Conservation (phyloP, 2,329 filamentous ascomycete genomes). For the Nemania sp. region DNA sequence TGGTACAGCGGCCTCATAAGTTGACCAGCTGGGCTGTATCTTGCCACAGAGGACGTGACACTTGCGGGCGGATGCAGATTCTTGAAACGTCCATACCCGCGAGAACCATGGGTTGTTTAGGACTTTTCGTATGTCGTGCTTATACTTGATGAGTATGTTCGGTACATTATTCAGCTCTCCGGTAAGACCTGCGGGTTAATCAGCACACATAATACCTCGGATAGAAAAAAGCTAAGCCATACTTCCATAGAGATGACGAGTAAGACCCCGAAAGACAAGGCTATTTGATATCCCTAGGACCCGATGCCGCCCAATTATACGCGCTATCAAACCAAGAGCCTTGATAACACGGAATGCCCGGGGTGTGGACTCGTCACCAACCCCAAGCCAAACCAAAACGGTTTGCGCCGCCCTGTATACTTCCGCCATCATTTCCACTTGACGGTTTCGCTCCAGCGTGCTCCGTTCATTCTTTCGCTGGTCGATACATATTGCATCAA, state of each 20-base stretch:
- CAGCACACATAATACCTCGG: not conserved
- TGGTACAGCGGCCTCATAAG: not conserved
- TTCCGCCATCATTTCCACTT: not conserved
- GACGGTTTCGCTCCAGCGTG: not conserved
- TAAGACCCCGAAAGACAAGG: no score
- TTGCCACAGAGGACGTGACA: not conserved
- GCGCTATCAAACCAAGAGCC: not conserved
- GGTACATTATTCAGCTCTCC: not conserved
- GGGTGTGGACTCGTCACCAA: not conserved
- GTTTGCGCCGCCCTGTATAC: not conserved
- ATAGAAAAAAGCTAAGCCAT: not conserved
- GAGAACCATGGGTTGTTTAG: not conserved
- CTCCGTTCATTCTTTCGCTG: not conserved
- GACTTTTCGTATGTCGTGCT: not conserved
- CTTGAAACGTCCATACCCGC: slow-evolving; percentile 1
- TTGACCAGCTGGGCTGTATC: not conserved
- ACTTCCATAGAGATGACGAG: not conserved
- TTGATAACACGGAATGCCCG: not conserved
- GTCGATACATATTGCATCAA: slow-evolving; percentile 14
- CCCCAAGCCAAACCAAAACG: not conserved
- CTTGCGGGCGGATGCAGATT: not conserved
- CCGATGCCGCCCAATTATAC: no score
- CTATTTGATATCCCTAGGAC: no score
- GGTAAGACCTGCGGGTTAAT: not conserved
- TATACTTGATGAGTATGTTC: not conserved